phyloP scores from a whole-genome alignment of 495 filamentous ascomycete species.

The Penicillium manginii region DNA sequence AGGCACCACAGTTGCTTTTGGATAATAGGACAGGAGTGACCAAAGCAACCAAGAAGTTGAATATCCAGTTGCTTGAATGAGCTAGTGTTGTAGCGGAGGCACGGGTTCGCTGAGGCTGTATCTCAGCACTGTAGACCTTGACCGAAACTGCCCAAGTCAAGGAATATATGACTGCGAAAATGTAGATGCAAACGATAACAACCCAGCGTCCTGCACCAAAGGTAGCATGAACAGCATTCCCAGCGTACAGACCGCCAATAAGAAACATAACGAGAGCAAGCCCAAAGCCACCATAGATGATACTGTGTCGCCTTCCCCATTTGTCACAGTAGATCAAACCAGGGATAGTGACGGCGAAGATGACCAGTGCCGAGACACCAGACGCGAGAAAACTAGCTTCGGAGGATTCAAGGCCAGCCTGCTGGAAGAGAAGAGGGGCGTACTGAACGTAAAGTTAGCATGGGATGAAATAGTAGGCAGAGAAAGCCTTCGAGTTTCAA shows the following conservation, averaged over 20 bases:
- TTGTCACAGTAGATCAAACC: slow-evolving; percentile 58
- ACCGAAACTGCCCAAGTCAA: slow-evolving; percentile 59
- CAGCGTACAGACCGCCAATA: slow-evolving; percentile 57
- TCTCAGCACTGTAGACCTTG: slow-evolving; percentile 59
- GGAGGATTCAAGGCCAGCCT: slow-evolving; percentile 53
- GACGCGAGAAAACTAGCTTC: slow-evolving; percentile 58
- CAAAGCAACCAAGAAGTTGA: slow-evolving; percentile 69
- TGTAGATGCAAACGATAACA: slow-evolving; percentile 55
- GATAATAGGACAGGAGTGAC: slow-evolving; percentile 65
- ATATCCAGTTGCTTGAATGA: slow-evolving; percentile 54
- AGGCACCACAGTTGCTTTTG: slow-evolving; percentile 57
- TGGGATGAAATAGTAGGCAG: not conserved
- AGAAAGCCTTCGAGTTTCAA: slow-evolving; percentile 1
- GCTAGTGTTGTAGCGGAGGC: slow-evolving; percentile 52
- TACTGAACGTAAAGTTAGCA: slow-evolving; percentile 36
- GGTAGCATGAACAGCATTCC: slow-evolving; percentile 45
- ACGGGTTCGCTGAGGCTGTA: slow-evolving; percentile 57
- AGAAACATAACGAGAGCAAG: slow-evolving; percentile 51
- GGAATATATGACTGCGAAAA: slow-evolving; percentile 46
- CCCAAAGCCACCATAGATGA: slow-evolving; percentile 58
- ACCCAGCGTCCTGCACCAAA: slow-evolving; percentile 57
- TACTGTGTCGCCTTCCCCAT: slow-evolving; percentile 61
- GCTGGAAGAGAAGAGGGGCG: slow-evolving; percentile 55
- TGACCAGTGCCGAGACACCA: slow-evolving; percentile 56
- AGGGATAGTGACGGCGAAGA: slow-evolving; percentile 53